A percentile compares a stretch with the other conserved stretches of the same genome.
Evolutionary conservation across 2,329 filamentous ascomycete genomes (phyloP).

Genomic region (Paramyrothecium roridum): DNA sequence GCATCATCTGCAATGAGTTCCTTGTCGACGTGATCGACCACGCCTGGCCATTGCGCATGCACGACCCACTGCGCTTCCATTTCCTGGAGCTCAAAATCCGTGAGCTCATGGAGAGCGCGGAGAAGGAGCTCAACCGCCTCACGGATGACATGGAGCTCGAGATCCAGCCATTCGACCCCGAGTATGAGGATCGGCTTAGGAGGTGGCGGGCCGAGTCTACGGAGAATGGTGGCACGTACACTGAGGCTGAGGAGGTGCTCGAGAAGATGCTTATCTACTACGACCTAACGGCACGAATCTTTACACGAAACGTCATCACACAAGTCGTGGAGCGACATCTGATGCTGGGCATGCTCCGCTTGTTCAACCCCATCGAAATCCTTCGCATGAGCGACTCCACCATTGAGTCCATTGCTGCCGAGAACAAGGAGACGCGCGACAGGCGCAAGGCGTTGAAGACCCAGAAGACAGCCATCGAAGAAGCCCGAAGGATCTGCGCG

Average conservation of each 20-base stretch:
- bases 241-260: conserved; percentile 49
- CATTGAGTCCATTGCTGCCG: conserved; percentile 48
- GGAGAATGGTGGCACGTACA: conserved; percentile 42
- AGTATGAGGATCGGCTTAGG: conserved; percentile 48
- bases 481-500: conserved; percentile 46
- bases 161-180: conserved; percentile 50
- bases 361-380: conserved; percentile 52
- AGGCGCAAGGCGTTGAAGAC: conserved; percentile 42
- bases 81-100: conserved; percentile 48
- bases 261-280: conserved; percentile 57
- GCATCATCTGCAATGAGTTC: conserved; percentile 53
- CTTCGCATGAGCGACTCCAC: conserved; percentile 40
- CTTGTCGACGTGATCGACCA: conserved; percentile 48
- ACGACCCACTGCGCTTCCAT: conserved; percentile 43
- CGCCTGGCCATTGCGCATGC: conserved; percentile 49
- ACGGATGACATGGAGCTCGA: conserved; percentile 50
- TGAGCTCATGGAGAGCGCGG: conserved; percentile 41
- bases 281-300: conserved; percentile 48
- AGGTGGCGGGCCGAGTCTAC: conserved; percentile 41
- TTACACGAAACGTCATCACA: conserved; percentile 50
- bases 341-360: conserved; percentile 46
- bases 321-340: conserved; percentile 50
- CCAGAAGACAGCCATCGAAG: conserved; percentile 48
- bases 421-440: conserved; percentile 51
- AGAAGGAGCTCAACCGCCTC: conserved; percentile 41